phyloP scores from a whole-genome alignment of 2,329 filamentous ascomycete genomes.

The Penicillium expansum region DNA sequence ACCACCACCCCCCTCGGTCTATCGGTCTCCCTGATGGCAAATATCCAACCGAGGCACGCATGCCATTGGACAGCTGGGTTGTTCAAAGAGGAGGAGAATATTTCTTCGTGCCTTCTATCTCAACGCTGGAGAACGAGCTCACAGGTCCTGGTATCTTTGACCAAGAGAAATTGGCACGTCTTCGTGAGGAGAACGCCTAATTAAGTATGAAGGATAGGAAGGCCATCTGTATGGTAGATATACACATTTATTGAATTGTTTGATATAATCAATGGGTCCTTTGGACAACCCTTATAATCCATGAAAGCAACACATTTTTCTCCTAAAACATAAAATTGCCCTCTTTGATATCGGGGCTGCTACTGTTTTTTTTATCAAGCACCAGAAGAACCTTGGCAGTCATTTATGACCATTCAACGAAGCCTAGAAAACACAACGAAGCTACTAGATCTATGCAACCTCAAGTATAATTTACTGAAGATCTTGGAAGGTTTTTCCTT shows the following conservation, averaged over 20 bases:
- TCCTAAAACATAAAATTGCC: background rate
- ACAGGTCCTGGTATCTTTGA: constrained; percentile 4
- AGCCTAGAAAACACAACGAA: no score
- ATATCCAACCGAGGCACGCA: constrained; percentile 15
- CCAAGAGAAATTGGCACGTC: background rate
- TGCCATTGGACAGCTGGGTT: constrained; percentile 38
- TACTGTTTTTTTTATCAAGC: background rate
- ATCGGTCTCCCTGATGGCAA: constrained; percentile 20
- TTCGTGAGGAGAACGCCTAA: background rate
- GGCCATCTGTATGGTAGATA: background rate
- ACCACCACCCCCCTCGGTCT: constrained; percentile 13
- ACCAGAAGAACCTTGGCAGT: background rate
- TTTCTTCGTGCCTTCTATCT: constrained; percentile 47
- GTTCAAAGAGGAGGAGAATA: constrained; percentile 47
- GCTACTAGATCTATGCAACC: no score
- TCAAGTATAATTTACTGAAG: no score
- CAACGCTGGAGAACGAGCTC: constrained; percentile 14
- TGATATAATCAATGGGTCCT: background rate
- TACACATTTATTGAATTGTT: background rate
- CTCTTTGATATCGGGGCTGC: background rate
- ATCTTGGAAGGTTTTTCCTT: no score
- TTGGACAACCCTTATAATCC: background rate
- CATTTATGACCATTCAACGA: no score
- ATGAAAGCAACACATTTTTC: background rate
- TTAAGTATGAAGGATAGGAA: no score